Evolutionary conservation across 805 yeast genomes (phyloP), one percentile per base, ranked within the genome.

Genomic region (Priceomyces castillae): DNA sequence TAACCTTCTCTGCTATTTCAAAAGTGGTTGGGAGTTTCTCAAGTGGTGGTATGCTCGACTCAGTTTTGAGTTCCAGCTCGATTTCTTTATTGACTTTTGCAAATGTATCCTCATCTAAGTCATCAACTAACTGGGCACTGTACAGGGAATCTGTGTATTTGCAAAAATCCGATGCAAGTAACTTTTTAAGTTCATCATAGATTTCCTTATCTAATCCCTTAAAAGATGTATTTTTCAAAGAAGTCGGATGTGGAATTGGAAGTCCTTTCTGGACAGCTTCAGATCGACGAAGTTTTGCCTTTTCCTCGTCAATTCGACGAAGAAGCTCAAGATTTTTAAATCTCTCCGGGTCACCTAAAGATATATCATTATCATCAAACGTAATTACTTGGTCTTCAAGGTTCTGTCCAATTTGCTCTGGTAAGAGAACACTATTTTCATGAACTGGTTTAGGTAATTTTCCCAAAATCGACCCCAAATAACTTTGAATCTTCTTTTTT

Each of bases 231-330:
- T 20, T 18, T 18, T 25, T 39, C 4, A 48, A 4, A n/a, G 30
- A 25, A n/a, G 11, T 38, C 1, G 63, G 65, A 37, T 64, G 39
- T 1, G 80, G 81, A 11, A 76, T 62, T 0, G 68, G 64, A 7
- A 81, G 62, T 0, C 67, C 75, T 39, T 59, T 57, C 51, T 75
- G 78, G 1, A 78, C 58, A 1, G 67, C 81, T 44, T 64, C 71
- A 0, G 84, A 75, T 38, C 79, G 53, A 31, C 79, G 57, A 6
- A 64, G 49, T 28, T 56, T 58, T 4, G 64, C 57, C 42, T 54
- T 54, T 42, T 64, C 64, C 17, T 56, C 62, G 7, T 58, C 62
- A 3, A 60, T 51, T 44, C 55, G 55, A 31, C 56, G 53, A 14
- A 55, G 31, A n/a, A 28, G 37, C 37, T 34, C 37, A 18, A 34